These are phyloP conservation scores for Taiozyma onychis DNA, from an alignment of 1,139 yeast species.

Conservation along the genomic window DNA sequence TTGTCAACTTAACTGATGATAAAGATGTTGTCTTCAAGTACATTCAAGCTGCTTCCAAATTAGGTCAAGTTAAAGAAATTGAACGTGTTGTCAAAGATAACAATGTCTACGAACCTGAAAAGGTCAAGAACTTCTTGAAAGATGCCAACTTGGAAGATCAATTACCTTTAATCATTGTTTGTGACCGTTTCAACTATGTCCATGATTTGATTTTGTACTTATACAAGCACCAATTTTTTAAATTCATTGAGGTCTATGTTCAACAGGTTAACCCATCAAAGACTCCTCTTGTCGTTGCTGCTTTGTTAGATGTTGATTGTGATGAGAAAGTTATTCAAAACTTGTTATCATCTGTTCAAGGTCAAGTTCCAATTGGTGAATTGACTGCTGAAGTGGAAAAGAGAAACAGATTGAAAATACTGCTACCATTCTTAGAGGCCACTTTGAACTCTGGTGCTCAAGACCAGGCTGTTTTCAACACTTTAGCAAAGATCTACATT, in stretches of 20 bases:
- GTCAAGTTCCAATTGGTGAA: constrained; percentile 89
- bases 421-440: constrained; percentile 90
- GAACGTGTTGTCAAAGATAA: constrained; percentile 95
- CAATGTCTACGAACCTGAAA: constrained; percentile 92
- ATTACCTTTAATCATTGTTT: constrained; percentile 91
- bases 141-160: constrained; percentile 94
- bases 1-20: constrained; percentile 91
- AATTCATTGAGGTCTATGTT: constrained; percentile 94
- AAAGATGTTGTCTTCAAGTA: constrained; percentile 94
- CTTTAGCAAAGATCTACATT: constrained; percentile 94
- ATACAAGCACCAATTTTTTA: constrained; percentile 92
- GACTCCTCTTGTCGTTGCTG: constrained; percentile 96
- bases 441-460: constrained; percentile 82
- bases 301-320: constrained; percentile 93
- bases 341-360: constrained; percentile 78
- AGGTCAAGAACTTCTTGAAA: constrained; percentile 93
- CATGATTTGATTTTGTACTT: constrained; percentile 90
- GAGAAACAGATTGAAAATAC: constrained; percentile 86
- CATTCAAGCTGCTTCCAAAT: constrained; percentile 87
- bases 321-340: constrained; percentile 85
- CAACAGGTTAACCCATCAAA: constrained; percentile 95
- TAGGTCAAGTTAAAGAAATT: constrained; percentile 88
- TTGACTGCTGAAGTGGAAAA: constrained; percentile 93
- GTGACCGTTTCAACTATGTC: constrained; percentile 87
- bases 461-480: constrained; percentile 89